Base-by-base conservation (phyloP, 176 grass and related monocot species). In the Avena sativa region DNA sequence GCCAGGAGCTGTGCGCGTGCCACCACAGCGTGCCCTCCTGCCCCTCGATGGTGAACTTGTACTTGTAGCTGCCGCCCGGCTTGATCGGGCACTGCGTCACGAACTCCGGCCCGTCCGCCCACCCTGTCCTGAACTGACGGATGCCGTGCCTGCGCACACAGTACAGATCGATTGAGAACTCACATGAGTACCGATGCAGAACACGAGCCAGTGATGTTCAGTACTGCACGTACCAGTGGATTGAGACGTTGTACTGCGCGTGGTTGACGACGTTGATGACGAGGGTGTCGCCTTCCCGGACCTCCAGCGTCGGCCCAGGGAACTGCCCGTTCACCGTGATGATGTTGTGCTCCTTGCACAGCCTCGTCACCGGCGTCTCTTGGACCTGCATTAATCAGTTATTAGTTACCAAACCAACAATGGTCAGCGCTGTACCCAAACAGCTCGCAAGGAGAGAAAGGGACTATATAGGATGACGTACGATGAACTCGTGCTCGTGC, bases 1-100 rank as follows among this genome's bases (percentile, higher is more conserved):
- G 94, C 89, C 92, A 96, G 60, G 94, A 96, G 86, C 92, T 96
- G 73, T 97, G 95, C 2, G 95, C 95, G 85, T 97, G 92, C 95
- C 95, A 97, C 95, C 95, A 97, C 60, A 97, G 78, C 30, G 92
- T 97, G 83, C 95, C 95, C 70, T 94, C 90, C 58, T 97, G 95
- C 12, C 76, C 88, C 59, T 87, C 32, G 64, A 97, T 80, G 21
- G 92, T 97, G 83, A 97, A 94, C 62, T 40, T 9, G 65, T 97
- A 97, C 75, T 63, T 92, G 91, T 97, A 94, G 85, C 94, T 97
- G 23, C 88, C 88, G 19, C 92, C 94, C 16, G 94, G 94, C 82
- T 23, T 86, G 82, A 93, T 88, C 40, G 94, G 92, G 82, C 94
- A 96, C 83, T 96, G 94, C 26, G 94, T 96, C 88, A 96, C 90